Evolutionary conservation across 2,329 filamentous ascomycete genomes (phyloP), one percentile per base, ranked within the genome.

Genomic region (Colletotrichum musicola): DNA sequence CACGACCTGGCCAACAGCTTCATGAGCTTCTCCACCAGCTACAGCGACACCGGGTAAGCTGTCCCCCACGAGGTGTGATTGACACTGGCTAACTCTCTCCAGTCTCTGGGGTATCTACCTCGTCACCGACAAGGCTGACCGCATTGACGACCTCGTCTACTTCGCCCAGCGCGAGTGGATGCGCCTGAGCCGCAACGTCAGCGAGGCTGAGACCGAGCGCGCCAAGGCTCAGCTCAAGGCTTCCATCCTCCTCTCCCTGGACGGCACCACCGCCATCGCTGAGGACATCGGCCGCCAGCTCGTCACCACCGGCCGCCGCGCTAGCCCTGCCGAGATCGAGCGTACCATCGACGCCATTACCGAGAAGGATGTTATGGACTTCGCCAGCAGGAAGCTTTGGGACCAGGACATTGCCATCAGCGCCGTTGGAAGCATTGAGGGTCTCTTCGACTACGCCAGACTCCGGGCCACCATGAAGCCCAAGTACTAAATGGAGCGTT

Each of bases 91-190:
- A 77, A 82, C 55, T 9, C 22, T 53, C 53, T 27, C 5, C 55
- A 97, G 96, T 88, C 93, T 99, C 75, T 99, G 96, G 96, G 96
- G 96, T 85, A 98, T 98, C 87, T 99, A 99, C 89, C 89, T 99
- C 71, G 93, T 97, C 76, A 94, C 93, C 77, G 95, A 98, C 84
- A 92, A 96, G 84, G 84, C 93, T 76, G 94, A 92, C 76, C 88
- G 88, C 75, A 87, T 99, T 76, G 96, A 99, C 78, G 96, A 99
- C 81, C 92, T 99, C 61, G 92, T 98, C 76, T 96, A 99, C 90
- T 99, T 99, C 85, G 91, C 96, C 71, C 94, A 98, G 81, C 93
- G 95, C 75, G 96, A 99, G 88, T 99, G 96, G 96, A 94, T 95
- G 77, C 93, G 96, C 76, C 90, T 99, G 72, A 96, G 93, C 77